phyloP scores from a whole-genome alignment of 164 flowering plant genomes.

The Macadamia integrifolia region DNA sequence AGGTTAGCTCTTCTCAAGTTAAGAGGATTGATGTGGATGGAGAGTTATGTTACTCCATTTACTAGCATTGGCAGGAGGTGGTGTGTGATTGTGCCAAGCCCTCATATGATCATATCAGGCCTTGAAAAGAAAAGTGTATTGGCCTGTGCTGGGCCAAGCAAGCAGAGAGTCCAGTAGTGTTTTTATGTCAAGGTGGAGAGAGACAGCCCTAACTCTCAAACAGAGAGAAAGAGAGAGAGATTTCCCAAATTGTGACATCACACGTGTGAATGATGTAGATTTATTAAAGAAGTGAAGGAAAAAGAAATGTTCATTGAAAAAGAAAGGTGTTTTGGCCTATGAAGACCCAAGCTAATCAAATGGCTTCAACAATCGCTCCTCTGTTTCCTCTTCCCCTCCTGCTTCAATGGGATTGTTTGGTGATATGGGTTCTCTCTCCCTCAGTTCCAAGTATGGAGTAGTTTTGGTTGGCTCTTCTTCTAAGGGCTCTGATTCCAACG shows the following conservation, averaged over 20 bases:
- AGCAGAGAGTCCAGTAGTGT: conserved; percentile 26
- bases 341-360: neutral
- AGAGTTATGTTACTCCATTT: conserved; percentile 9
- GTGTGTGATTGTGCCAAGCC: neutral
- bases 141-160: conserved; percentile 24
- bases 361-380: conserved; percentile 11
- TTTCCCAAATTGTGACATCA: conserved; percentile 11
- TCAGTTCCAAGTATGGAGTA: conserved; percentile 32
- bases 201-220: neutral
- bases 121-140: conserved; percentile 29
- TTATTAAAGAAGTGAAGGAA: neutral
- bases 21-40: conserved; percentile 14
- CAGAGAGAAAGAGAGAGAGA: neutral
- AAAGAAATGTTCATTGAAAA: neutral
- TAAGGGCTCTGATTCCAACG: conserved; percentile 31
- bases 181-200: conserved; percentile 28
- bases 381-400: conserved; percentile 13
- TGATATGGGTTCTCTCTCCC: conserved; percentile 52
- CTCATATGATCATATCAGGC: conserved; percentile 11
- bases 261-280: conserved; percentile 34
- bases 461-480: neutral
- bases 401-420: conserved; percentile 45
- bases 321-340: neutral
- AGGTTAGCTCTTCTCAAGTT: conserved; percentile 16
- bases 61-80: conserved; percentile 17